Conservation (phyloP, 108 stramenopile genomes). For the Nannochloropsis gaditana region DNA sequence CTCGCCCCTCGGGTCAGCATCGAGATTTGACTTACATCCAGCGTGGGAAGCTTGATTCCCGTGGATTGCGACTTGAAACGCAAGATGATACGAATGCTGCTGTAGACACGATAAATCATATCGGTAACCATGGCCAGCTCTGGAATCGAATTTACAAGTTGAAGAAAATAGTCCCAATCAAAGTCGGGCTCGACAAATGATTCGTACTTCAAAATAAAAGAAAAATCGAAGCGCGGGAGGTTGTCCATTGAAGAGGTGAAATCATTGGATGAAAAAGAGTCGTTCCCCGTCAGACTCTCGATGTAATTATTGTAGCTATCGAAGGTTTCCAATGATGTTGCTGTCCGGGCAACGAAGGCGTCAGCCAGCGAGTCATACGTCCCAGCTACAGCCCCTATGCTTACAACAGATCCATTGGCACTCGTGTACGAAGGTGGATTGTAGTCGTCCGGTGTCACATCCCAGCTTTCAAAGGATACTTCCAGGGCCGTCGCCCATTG, state of each 20-base stretch:
- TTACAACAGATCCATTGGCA: neutral
- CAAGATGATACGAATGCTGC: neutral
- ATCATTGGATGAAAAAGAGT: neutral
- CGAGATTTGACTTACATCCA: neutral
- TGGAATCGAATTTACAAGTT: neutral
- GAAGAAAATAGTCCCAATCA: neutral
- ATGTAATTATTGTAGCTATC: slow-evolving; percentile 2
- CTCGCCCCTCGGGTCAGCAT: neutral
- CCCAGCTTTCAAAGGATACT: neutral
- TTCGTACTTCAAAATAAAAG: neutral
- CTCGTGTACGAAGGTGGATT: neutral
- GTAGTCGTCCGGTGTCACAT: neutral
- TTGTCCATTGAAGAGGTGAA: neutral
- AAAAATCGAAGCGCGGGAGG: slow-evolving; percentile 10
- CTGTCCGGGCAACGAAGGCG: neutral
- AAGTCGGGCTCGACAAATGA: neutral
- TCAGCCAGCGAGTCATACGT: slow-evolving; percentile 4
- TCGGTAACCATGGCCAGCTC: neutral
- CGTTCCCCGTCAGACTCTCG: neutral
- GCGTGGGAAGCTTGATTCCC: neutral
- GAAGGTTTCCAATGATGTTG: slow-evolving; percentile 16
- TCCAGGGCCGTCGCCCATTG: neutral
- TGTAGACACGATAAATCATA: slow-evolving; percentile 1
- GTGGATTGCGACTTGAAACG: neutral
- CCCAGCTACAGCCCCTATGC: neutral